Evolutionary conservation across 108 stramenopile genomes (phyloP).

Genomic region (Heterococcus sp.): DNA sequence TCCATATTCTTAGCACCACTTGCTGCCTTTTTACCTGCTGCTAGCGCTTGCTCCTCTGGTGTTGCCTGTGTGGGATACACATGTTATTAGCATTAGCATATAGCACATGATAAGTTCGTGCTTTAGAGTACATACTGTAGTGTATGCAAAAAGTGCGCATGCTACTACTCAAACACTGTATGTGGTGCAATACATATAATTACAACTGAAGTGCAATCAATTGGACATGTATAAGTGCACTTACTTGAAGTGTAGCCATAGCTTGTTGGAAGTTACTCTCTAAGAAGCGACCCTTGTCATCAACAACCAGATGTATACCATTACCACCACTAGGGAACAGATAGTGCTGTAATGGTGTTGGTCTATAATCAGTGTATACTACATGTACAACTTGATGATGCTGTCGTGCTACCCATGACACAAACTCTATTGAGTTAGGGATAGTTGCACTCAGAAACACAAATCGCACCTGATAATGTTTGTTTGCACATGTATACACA

Average conservation of each 20-base stretch:
- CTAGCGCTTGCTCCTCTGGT: conserved; percentile 63
- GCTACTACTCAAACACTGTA: not conserved
- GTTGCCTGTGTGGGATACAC: not conserved
- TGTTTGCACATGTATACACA: no score
- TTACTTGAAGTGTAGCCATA: conserved; percentile 39
- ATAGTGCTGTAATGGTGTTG: conserved; percentile 95
- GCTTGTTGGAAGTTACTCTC: conserved; percentile 59
- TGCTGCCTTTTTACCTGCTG: conserved; percentile 62
- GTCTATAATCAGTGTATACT: conserved; percentile 98
- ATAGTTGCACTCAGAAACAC: conserved; percentile 98
- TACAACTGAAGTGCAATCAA: no score
- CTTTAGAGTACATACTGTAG: not conserved
- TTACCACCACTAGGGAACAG: conserved; percentile 89
- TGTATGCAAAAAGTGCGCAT: not conserved
- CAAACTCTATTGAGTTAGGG: conserved; percentile 90
- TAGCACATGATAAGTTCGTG: no score
- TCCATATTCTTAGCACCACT: conserved; percentile 49
- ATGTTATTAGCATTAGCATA: no score
- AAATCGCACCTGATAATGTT: conserved; percentile 70
- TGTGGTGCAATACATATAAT: not conserved
- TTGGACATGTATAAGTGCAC: not conserved
- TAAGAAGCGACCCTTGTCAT: conserved; percentile 90
- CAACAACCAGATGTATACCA: conserved; percentile 93
- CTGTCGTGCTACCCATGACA: conserved; percentile 74
- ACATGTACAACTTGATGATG: conserved; percentile 99